Evolutionary conservation across 805 yeast genomes (phyloP).

Genomic region (Spathaspora sp.): DNA sequence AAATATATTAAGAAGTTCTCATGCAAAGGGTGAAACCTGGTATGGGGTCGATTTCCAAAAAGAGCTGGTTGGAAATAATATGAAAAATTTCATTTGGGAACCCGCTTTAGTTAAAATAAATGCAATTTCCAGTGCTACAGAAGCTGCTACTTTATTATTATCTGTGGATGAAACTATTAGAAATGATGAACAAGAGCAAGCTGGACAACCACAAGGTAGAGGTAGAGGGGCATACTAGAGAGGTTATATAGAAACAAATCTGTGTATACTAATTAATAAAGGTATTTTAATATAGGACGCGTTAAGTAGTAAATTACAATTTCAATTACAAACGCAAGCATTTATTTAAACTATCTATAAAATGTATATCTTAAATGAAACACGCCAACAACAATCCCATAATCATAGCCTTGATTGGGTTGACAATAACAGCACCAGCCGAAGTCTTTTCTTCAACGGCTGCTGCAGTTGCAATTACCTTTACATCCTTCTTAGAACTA

Average conservation of each 20-base stretch:
- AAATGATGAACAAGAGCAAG: slow-evolving; percentile 56
- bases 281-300: background rate
- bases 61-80: slow-evolving; percentile 79
- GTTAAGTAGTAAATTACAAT: too few species aligned
- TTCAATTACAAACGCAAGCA: too few species aligned
- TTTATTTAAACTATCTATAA: too few species aligned
- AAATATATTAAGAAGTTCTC: slow-evolving; percentile 87
- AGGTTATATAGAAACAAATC: background rate
- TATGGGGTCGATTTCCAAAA: slow-evolving; percentile 88
- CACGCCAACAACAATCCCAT: background rate
- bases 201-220: slow-evolving; percentile 44
- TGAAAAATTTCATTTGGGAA: slow-evolving; percentile 92
- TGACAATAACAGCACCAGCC: background rate
- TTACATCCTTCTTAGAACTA: background rate
- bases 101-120: slow-evolving; percentile 92
- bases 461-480: background rate
- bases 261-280: background rate
- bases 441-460: background rate
- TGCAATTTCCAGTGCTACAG: slow-evolving; percentile 94
- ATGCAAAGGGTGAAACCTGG: slow-evolving; percentile 90
- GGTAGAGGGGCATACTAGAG: slow-evolving; percentile 61
- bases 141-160: slow-evolving; percentile 88
- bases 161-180: slow-evolving; percentile 95
- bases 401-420: background rate
- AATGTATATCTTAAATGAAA: background rate